Evolutionary conservation across 176 grass and related monocot genomes (phyloP), one percentile per base, ranked within the genome.

Genomic region (Oryza coarctata): DNA sequence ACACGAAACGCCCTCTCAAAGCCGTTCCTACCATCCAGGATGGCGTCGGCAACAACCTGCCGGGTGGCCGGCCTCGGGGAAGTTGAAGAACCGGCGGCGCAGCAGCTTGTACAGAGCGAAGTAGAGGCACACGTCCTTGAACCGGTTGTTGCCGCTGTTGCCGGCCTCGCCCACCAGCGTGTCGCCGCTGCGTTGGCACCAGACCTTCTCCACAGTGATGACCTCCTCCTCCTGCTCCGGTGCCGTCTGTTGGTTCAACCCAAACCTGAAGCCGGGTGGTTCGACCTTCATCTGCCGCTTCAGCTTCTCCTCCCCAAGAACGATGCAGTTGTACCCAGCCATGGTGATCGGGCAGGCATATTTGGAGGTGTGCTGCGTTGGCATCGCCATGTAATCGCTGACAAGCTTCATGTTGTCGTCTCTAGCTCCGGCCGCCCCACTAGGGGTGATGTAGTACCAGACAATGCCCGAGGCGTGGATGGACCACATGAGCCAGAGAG

Each of bases 251-350:
- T 25, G 22, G 1, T 33, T 5, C 45, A 89, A 38, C 28, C 18
- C 20, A 2, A 33, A 1, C 55, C 36, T 82, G 73, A 67, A 86
- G 0, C 0, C 12, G 3, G 6, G 25, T 20, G 2, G 25, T 1
- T 0, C 5, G 5, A 71, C 15, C 5, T 61, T 2, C 78, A 1
- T 40, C 2, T n/a, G n/a, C n/a, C n/a, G n/a, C 35, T 12, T 12
- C 33, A 15, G 31, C 0, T 9, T 0, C 0, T 80, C 77, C 28
- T 85, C 87, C 3, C 82, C 82, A 1, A 13, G 0, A 12, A 89
- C 82, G 70, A 89, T 28, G 50, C 82, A 89, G 55, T 17, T 86
- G 83, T 85, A 86, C 18, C 76, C 82, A 0, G 3, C 33, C 87
- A 89, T 85, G 45, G 67, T 81, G 25, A 0, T 3, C 7, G 58